Evolutionary conservation across 2,329 filamentous ascomycete genomes (phyloP).

Genomic region (Fusarium armeniacum): DNA sequence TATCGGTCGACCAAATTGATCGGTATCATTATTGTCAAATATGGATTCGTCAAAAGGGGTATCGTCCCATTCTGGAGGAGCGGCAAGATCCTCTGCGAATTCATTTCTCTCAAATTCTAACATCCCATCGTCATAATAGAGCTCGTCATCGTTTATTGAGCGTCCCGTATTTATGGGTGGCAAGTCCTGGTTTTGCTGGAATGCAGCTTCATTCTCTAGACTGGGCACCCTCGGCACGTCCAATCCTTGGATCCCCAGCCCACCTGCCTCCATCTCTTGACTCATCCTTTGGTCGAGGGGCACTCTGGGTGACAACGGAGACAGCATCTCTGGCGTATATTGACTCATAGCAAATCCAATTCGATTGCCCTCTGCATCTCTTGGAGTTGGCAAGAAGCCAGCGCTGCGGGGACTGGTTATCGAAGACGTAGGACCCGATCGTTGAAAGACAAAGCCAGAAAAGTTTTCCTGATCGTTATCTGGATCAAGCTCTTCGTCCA

Average conservation of each 20-base stretch:
- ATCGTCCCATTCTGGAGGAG: slow-evolving; percentile 62
- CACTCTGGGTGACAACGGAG: slow-evolving; percentile 34
- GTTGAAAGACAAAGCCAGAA: slow-evolving; percentile 70
- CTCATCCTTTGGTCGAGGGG: slow-evolving; percentile 24
- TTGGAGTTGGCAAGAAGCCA: slow-evolving; percentile 65
- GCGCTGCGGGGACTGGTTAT: slow-evolving; percentile 65
- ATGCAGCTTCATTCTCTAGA: slow-evolving; percentile 42
- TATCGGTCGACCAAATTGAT: slow-evolving; percentile 72
- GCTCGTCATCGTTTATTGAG: slow-evolving; percentile 66
- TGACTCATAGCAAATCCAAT: slow-evolving; percentile 70
- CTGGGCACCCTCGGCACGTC: slow-evolving; percentile 37
- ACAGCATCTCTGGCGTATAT: slow-evolving; percentile 55
- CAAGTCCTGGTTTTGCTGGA: slow-evolving; percentile 44
- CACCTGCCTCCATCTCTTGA: slow-evolving; percentile 50
- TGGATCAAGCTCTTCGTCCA: slow-evolving; percentile 43
- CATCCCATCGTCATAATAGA: slow-evolving; percentile 78
- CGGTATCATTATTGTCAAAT: slow-evolving; percentile 77
- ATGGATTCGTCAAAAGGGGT: slow-evolving; percentile 78
- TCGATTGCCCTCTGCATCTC: slow-evolving; percentile 66
- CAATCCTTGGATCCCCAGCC: slow-evolving; percentile 61
- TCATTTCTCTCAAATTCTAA: slow-evolving; percentile 61
- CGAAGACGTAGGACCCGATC: slow-evolving; percentile 66
- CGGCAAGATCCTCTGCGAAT: slow-evolving; percentile 62
- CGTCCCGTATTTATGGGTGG: slow-evolving; percentile 25
- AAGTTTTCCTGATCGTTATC: slow-evolving; percentile 68